These are phyloP conservation scores for Tulasnella sp. DNA, from an alignment of 768 basidiomycete genomes.

Conservation along the genomic window DNA sequence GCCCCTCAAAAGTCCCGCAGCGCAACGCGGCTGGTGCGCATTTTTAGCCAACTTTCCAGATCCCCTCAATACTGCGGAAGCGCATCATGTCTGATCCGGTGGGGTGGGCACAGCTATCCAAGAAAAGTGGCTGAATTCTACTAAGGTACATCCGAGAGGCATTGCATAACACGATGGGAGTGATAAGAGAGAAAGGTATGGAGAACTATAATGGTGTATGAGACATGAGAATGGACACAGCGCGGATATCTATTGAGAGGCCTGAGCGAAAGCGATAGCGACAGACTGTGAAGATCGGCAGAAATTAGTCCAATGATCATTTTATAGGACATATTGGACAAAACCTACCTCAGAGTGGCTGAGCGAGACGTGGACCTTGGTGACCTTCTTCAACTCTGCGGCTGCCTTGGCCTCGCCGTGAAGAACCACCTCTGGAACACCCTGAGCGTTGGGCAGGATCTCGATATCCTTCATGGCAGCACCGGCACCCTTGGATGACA, in stretches of 20 bases:
- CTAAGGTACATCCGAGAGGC: too few species aligned
- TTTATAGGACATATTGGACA: background rate
- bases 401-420: conserved; percentile 70
- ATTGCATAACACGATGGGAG: too few species aligned
- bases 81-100: too few species aligned
- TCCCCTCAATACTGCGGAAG: too few species aligned
- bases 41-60: too few species aligned
- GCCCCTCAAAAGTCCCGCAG: too few species aligned
- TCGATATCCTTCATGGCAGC: conserved; percentile 98
- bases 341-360: conserved; percentile 82
- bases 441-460: conserved; percentile 67
- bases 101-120: too few species aligned
- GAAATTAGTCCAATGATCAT: conserved; percentile 19
- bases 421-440: conserved; percentile 65
- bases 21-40: too few species aligned
- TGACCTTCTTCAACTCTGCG: conserved; percentile 63
- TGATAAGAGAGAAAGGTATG: background rate
- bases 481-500: conserved; percentile 81
- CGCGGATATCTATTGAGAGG: conserved; percentile 28
- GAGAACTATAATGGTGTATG: background rate
- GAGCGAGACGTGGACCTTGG: conserved; percentile 68
- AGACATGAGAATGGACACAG: background rate
- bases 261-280: conserved; percentile 82
- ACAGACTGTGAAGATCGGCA: conserved; percentile 51
- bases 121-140: too few species aligned